These are phyloP conservation scores for Pythium scleroteichum DNA, from an alignment of 352 stramenopile species.

Conservation along the genomic window DNA sequence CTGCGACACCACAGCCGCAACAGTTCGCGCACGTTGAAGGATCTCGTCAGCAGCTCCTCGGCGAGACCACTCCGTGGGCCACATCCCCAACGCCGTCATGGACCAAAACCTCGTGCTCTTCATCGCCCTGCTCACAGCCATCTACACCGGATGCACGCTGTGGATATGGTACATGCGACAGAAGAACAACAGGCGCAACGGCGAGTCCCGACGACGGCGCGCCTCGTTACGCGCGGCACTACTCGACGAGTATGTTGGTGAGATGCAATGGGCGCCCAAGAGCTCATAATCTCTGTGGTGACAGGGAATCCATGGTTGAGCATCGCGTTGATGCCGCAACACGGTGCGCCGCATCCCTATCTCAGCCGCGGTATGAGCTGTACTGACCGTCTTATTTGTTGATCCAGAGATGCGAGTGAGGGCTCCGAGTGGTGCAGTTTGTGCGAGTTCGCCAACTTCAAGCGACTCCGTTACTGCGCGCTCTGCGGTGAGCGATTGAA, in stretches of 20 bases:
- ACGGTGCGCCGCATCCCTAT: constrained; percentile 17
- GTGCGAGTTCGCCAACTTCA: constrained; percentile 50
- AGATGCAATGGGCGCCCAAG: background rate
- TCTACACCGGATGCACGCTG: constrained; percentile 36
- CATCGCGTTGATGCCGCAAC: constrained; percentile 51
- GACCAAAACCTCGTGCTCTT: constrained; percentile 37
- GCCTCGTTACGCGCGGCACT: constrained; percentile 31
- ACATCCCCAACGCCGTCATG: constrained; percentile 9
- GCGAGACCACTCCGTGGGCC: background rate
- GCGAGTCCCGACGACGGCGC: constrained; percentile 15
- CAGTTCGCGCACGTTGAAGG: background rate
- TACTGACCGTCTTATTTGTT: background rate
- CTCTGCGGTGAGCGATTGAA: constrained; percentile 35
- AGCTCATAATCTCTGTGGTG: too few relatives aligned
- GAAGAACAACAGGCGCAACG: constrained; percentile 9
- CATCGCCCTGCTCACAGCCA: constrained; percentile 34
- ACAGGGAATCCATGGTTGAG: constrained; percentile 29
- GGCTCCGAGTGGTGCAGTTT: constrained; percentile 32
- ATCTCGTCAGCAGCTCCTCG: background rate
- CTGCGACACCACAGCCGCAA: background rate
- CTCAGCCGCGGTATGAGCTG: too few relatives aligned
- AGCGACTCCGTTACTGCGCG: constrained; percentile 42
- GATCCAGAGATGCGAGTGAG: constrained; percentile 38
- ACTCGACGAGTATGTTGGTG: constrained; percentile 30
- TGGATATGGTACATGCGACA: constrained; percentile 35